A percentile compares a stretch with the other conserved stretches of the same genome.
These are phyloP conservation scores for Arabis hirsuta DNA, from an alignment of 345 rosid genomes.

Conservation along the genomic window DNA sequence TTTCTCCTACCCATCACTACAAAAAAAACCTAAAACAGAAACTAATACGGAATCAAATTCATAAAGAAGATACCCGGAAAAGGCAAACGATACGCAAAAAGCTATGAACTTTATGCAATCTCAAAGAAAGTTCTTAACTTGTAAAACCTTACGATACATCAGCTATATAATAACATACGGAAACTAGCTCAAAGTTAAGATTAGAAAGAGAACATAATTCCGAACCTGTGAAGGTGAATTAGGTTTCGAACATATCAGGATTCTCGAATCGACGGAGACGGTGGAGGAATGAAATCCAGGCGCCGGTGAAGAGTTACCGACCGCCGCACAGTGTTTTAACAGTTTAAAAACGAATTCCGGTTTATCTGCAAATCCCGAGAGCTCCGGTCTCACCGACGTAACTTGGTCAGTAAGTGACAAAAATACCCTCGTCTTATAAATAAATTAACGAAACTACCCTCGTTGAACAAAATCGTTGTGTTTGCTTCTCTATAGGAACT, in stretches of 20 bases:
- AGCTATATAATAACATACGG: slow-evolving; percentile 7
- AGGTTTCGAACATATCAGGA: background rate
- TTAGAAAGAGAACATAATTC: background rate
- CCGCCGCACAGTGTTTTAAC: slow-evolving; percentile 30
- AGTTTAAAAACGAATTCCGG: slow-evolving; percentile 32
- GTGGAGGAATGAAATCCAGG: slow-evolving; percentile 34
- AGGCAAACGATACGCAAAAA: slow-evolving; percentile 7
- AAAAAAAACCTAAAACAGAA: slow-evolving; percentile 28
- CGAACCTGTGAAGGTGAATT: slow-evolving; percentile 36
- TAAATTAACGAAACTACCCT: slow-evolving; percentile 7
- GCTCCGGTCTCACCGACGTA: slow-evolving; percentile 29
- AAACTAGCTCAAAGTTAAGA: background rate
- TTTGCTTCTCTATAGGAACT: slow-evolving; percentile 18
- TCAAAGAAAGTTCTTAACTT: background rate
- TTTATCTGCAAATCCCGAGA: slow-evolving; percentile 31
- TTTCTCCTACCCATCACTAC: slow-evolving; percentile 88
- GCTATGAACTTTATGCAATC: background rate
- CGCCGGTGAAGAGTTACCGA: slow-evolving; percentile 43
- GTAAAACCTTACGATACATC: background rate
- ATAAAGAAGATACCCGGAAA: background rate
- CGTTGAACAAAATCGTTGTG: background rate
- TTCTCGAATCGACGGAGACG: slow-evolving; percentile 5
- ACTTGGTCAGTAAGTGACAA: background rate
- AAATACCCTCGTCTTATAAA: background rate
- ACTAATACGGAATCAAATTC: slow-evolving; percentile 7